phyloP scores from a whole-genome alignment of 176 grass and related monocot genomes.

The barley (Hordeum vulgare) region MorexV3_pseudomolecules_assembly NC_058522.1:447181069-447181568 shows the following conservation, averaged over 20 bases:
- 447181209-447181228: neutral
- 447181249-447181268: constrained; percentile 20
- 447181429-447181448: neutral
- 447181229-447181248: neutral
- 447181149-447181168: neutral
- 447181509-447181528: neutral
- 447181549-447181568: constrained; percentile 78
- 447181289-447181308: constrained; percentile 92
- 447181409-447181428: neutral
- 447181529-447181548: constrained; percentile 4
- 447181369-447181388: constrained; percentile 98
- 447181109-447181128: constrained; percentile 3
- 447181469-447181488: neutral
- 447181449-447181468: too few species aligned
- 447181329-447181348: constrained; percentile 96
- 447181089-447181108: neutral
- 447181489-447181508: neutral
- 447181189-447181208: neutral
- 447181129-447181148: neutral
- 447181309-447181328: constrained; percentile 88
- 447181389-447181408: neutral
- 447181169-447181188: neutral
- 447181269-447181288: constrained; percentile 89
- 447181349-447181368: constrained; percentile 92
- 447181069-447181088: constrained; percentile 8